Evolutionary conservation across 1,284 basidiomycete genomes (phyloP), one percentile per base, ranked within the genome.

Genomic region (Sporisorium sorghi): DNA sequence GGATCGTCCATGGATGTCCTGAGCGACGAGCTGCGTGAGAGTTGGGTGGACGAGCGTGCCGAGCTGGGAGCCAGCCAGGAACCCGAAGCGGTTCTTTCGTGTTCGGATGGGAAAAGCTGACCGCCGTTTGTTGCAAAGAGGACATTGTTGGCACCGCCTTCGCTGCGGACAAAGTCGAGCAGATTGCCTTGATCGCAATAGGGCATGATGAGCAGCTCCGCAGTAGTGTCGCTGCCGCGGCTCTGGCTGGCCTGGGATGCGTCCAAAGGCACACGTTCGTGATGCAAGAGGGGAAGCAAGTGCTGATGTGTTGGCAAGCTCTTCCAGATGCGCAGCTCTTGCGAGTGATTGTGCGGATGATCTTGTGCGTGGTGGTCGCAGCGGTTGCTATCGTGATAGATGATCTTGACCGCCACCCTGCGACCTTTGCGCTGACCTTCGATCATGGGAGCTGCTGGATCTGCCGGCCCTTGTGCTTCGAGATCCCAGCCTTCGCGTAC

Each of bases 401-500:
- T 61, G 44, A 81, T 67, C 63, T 81, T 81, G 72, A 80, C 63
- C 21, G 79, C 79, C 7, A 81, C 66, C 23, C 58, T 58, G 39
- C 76, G 57, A 2, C 63, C 65, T 32, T 44, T 65, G 19, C 67
- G 58, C 19, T 51, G 55, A 19, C 73, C 67, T 17, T 71, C 60
- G 37, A 65, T 47, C 10, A 51, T n/a, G 24, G 72, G 64, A 39
- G 64, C 61, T 7, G 64, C 53, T 1, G 59, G 64, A n/a, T 72
- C 58, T 26, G 54, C 32, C 1, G 67, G 59, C 17, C 48, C 63
- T 46, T 68, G 46, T 5, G 54, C 62, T 26, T 67, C 60, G 12
- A 76, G 50, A 50, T 80, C 79, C 73, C 66, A 81, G 12, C 59
- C 94, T 40, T 89, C 89, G 46, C 92, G 87, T 50, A 97, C 92